phyloP scores from a whole-genome alignment of 768 basidiomycete genomes.

The Roridomyces roridus region DNA sequence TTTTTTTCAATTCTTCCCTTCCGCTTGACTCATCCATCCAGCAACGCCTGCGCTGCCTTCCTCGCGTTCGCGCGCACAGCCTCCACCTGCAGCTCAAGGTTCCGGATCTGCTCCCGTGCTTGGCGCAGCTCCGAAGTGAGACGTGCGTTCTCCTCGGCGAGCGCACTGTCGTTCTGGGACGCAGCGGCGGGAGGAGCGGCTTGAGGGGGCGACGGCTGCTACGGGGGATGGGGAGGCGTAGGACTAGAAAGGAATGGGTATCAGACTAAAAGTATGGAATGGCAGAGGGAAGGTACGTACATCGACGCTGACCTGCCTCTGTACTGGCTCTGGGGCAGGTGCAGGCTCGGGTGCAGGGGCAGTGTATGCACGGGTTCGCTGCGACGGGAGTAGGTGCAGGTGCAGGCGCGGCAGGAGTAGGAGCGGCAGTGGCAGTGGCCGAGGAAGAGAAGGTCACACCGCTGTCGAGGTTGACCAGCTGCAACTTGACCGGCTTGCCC shows the following conservation, averaged over 20 bases:
- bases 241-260: background rate
- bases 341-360: conserved; percentile 25
- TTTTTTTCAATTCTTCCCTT: too few relatives aligned
- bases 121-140: conserved; percentile 76
- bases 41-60: conserved; percentile 73
- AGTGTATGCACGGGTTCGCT: conserved; percentile 28
- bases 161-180: conserved; percentile 14
- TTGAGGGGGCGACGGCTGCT: background rate
- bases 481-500: conserved; percentile 80
- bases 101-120: conserved; percentile 81
- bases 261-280: conserved; percentile 1
- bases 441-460: conserved; percentile 49
- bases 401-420: conserved; percentile 32
- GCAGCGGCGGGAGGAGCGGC: background rate
- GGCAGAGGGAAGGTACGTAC: conserved; percentile 32
- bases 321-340: conserved; percentile 28
- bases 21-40: conserved; percentile 31
- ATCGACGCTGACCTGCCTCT: conserved; percentile 31
- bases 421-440: conserved; percentile 31
- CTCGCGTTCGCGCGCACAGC: conserved; percentile 74
- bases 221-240: background rate
- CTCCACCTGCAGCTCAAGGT: conserved; percentile 85
- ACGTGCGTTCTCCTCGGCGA: conserved; percentile 65
- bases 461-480: conserved; percentile 81
- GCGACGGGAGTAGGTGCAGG: conserved; percentile 31